Evolutionary conservation across 345 rosid species (phyloP).

Genomic region (Syzygium grande): DNA sequence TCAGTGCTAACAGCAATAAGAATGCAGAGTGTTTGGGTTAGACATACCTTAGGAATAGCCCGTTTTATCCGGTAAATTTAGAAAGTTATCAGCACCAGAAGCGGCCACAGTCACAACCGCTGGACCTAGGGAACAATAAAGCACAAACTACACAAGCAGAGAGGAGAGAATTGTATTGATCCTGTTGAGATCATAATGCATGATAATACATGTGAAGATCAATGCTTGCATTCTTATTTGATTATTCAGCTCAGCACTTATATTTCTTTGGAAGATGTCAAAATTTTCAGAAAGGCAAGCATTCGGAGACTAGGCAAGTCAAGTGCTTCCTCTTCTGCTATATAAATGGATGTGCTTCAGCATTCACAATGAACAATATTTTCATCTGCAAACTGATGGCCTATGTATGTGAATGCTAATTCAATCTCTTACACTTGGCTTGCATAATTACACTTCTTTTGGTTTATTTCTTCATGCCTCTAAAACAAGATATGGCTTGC

Average conservation of each 20-base stretch:
- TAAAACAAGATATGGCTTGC: background rate
- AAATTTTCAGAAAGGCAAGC: background rate
- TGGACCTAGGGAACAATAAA: background rate
- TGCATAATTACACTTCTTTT: background rate
- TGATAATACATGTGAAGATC: background rate
- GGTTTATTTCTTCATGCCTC: background rate
- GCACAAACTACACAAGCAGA: background rate
- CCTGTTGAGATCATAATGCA: background rate
- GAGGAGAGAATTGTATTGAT: background rate
- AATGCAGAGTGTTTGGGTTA: background rate
- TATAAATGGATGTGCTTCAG: background rate
- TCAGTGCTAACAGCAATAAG: background rate
- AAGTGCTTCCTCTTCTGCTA: background rate
- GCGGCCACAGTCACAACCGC: background rate
- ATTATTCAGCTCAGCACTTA: background rate
- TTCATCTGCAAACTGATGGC: background rate
- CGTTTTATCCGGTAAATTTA: background rate
- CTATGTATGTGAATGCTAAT: background rate
- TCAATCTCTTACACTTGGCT: background rate
- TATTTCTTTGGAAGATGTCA: background rate
- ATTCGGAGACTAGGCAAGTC: background rate
- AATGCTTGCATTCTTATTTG: background rate
- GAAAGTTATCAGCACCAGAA: background rate
- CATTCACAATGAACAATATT: background rate
- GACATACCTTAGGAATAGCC: background rate